phyloP scores from a whole-genome alignment of 345 rosid genomes.

The Leavenworthia alabamica region DNA sequence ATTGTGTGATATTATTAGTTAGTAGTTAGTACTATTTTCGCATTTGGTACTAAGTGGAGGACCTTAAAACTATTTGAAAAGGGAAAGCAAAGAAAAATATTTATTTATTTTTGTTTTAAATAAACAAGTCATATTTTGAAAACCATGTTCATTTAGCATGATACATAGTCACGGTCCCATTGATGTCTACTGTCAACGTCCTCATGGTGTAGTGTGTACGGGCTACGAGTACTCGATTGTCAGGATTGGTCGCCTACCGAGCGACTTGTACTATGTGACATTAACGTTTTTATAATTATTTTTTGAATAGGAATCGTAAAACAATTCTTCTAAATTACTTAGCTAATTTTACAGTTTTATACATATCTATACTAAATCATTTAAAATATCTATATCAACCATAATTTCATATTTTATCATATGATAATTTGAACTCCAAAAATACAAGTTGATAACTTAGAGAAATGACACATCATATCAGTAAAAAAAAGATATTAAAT shows the following conservation, averaged over 20 bases:
- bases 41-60: slow-evolving; percentile 1
- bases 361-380: not conserved
- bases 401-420: not conserved
- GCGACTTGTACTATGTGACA: not conserved
- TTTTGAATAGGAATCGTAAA: not conserved
- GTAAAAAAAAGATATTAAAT: not conserved
- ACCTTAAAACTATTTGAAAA: not conserved
- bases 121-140: not conserved
- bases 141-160: slow-evolving; percentile 2
- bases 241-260: not conserved
- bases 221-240: not conserved
- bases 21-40: not conserved
- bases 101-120: not conserved
- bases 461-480: not conserved
- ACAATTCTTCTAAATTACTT: not conserved
- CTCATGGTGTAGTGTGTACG: not conserved
- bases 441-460: not conserved
- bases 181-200: slow-evolving; percentile 5
- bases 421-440: not conserved
- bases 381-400: not conserved
- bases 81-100: not conserved
- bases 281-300: not conserved
- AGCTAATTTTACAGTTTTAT: not conserved
- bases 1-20: not conserved
- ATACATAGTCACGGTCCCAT: not conserved